A percentile compares a stretch with the other conserved stretches of the same genome.
phyloP scores from a whole-genome alignment of 2,329 filamentous ascomycete genomes.

The Berkeleyomyces basicola region DNA sequence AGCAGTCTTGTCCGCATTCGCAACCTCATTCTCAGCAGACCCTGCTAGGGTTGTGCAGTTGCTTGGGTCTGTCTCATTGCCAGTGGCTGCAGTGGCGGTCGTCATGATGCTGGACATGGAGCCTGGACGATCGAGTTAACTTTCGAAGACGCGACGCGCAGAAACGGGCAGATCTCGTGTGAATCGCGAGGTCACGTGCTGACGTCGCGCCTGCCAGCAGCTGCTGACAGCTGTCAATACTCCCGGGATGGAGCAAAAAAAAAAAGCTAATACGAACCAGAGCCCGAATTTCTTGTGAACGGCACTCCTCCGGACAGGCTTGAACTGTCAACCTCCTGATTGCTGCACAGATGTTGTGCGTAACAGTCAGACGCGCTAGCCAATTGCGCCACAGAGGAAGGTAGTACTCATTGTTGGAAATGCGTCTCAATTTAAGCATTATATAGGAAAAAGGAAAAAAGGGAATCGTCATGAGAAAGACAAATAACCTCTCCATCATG shows the following conservation, averaged over 20 bases:
- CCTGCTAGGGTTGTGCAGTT: neutral
- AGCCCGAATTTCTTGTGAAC: no score
- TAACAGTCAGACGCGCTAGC: constrained; percentile 47
- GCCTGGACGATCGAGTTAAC: neutral
- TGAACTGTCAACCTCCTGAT: no score
- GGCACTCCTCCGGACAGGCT: no score
- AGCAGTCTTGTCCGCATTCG: neutral
- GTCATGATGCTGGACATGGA: neutral
- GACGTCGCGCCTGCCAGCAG: neutral
- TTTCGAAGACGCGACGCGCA: neutral
- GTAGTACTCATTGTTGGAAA: no score
- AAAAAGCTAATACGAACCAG: no score
- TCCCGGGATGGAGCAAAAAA: no score
- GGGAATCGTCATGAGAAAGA: no score
- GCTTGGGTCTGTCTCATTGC: neutral
- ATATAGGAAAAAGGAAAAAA: no score
- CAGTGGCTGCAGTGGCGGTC: neutral
- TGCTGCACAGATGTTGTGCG: neutral
- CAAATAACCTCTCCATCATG: no score
- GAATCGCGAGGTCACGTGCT: constrained; percentile 2
- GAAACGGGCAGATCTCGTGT: no score
- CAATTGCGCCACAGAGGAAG: constrained; percentile 29
- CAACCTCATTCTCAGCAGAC: neutral
- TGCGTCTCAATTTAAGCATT: no score
- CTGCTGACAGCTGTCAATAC: no score